Evolutionary conservation across 2,329 filamentous ascomycete species (phyloP).

Genomic region (Cercospora sp.): DNA sequence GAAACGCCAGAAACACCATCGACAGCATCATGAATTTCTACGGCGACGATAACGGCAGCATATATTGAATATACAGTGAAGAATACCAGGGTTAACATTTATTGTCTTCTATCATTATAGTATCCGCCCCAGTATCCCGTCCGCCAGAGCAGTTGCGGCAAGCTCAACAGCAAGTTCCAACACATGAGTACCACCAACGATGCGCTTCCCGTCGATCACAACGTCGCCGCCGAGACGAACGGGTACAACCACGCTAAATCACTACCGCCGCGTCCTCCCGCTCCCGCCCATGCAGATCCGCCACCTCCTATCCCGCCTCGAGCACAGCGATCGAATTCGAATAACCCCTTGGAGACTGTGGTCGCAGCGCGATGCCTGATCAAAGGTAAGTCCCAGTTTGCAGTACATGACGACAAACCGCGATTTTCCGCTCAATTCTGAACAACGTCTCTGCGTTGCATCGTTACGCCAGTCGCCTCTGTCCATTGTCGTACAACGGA

Average conservation of each 20-base stretch:
- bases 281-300: not conserved
- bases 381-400: slow-evolving; percentile 29
- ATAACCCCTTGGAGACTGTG: slow-evolving; percentile 27
- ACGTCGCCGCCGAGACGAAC: slow-evolving; percentile 15
- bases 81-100: slow-evolving; percentile 7
- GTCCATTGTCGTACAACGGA: not conserved
- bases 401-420: not conserved
- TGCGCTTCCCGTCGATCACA: not conserved
- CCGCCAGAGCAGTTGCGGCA: slow-evolving; percentile 11
- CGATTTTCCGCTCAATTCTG: not conserved
- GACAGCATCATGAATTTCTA: slow-evolving; percentile 35
- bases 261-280: not conserved
- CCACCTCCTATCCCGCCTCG: slow-evolving; percentile 2
- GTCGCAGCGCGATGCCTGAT: slow-evolving; percentile 32
- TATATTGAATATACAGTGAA: slow-evolving; percentile 18
- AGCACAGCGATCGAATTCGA: slow-evolving; percentile 8
- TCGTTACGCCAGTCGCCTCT: not conserved
- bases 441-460: not conserved
- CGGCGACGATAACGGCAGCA: slow-evolving; percentile 20
- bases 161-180: not conserved
- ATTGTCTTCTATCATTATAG: not conserved
- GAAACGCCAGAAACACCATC: slow-evolving; percentile 26
- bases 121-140: slow-evolving; percentile 6
- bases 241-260: slow-evolving; percentile 2
- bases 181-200: not conserved